Evolutionary conservation across 1,139 yeast species (phyloP), one percentile per base, ranked within the genome.

Genomic region (Wickerhamiella infanticola): DNA sequence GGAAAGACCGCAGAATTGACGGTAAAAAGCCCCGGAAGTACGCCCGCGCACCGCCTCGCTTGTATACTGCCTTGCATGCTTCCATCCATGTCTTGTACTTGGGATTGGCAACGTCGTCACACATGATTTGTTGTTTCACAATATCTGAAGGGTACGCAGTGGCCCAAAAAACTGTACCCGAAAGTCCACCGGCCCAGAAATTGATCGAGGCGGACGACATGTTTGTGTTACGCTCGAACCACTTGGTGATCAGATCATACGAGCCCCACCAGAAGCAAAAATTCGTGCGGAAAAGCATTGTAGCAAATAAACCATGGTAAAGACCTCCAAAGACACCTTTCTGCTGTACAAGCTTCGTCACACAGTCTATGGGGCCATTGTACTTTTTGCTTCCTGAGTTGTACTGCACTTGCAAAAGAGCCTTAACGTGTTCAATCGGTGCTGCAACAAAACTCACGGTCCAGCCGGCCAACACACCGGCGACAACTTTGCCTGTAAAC

Each of bases 231-330:
- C 70, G 66, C 52, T 75, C 72, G 62, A 85, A 79, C 68, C 73
- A 79, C 47, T 73, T 71, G 8, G 93, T 82, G 59, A 84, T 73
- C 9, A 84, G 50, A 57, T 85, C 94, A 59, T 85, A 85, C 0
- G 94, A 79, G 2, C 95, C 94, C 96, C 96, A 86, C 93, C 94
- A 85, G 51, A 83, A 83, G 39, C 83, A 70, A 58, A 86, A 86
- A 63, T 83, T 83, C 0, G 94, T 78, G 58, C 95, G 71, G 65
- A 86, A 86, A 11, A 86, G 71, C 81, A 85, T 77, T 0, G 96
- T 86, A 9, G 94, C 78, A n/a, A 78, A 63, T 44, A 86, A 68
- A 5, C 95, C 95, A 54, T 81, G 77, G 61, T 82, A 85, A 13
- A 85, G 68, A 0, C 94, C 90, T 0, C 88, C 81, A 51, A 75